These are phyloP conservation scores for Plenodomus lindquistii DNA, from an alignment of 2,329 filamentous ascomycete genomes.

Conservation along the genomic window DNA sequence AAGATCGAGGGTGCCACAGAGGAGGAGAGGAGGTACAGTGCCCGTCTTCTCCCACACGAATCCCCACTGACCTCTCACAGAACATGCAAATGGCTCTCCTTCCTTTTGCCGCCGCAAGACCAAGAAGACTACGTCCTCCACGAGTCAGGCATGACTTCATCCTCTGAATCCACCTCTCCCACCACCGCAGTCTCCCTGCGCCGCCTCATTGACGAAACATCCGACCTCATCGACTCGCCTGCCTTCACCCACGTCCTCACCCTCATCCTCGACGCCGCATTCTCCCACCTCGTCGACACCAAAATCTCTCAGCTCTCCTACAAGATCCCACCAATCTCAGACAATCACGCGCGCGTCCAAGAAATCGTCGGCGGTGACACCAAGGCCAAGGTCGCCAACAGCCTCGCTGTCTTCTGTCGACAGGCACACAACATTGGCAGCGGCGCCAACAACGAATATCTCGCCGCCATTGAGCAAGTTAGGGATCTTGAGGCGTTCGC, in stretches of 20 bases:
- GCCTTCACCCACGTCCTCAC: slow-evolving; percentile 85
- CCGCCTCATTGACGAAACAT: slow-evolving; percentile 89
- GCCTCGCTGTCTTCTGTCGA: slow-evolving; percentile 84
- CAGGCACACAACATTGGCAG: slow-evolving; percentile 89
- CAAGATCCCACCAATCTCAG: slow-evolving; percentile 59
- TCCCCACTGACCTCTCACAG: slow-evolving; percentile 33
- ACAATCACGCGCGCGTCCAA: slow-evolving; percentile 50
- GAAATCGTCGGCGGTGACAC: slow-evolving; percentile 57
- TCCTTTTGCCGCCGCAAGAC: slow-evolving; percentile 76
- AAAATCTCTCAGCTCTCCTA: slow-evolving; percentile 81
- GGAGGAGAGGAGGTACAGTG: slow-evolving; percentile 59
- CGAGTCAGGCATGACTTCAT: slow-evolving; percentile 75
- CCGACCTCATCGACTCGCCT: slow-evolving; percentile 92
- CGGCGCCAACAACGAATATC: slow-evolving; percentile 55
- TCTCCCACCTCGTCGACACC: slow-evolving; percentile 79
- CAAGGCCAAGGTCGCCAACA: slow-evolving; percentile 79
- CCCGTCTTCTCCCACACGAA: not conserved
- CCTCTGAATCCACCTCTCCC: slow-evolving; percentile 43
- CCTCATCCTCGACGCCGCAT: slow-evolving; percentile 83
- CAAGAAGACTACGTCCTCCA: slow-evolving; percentile 82
- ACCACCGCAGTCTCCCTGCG: slow-evolving; percentile 64
- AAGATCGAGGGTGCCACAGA: slow-evolving; percentile 77
- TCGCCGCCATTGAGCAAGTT: slow-evolving; percentile 73
- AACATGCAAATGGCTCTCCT: slow-evolving; percentile 74
- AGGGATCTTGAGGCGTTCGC: slow-evolving; percentile 80